Percentiles rank a stretch among this genome's conserved stretches.
Conservation (phyloP, 306 rosid genomes). For the Ormosia emarginata region DNA sequence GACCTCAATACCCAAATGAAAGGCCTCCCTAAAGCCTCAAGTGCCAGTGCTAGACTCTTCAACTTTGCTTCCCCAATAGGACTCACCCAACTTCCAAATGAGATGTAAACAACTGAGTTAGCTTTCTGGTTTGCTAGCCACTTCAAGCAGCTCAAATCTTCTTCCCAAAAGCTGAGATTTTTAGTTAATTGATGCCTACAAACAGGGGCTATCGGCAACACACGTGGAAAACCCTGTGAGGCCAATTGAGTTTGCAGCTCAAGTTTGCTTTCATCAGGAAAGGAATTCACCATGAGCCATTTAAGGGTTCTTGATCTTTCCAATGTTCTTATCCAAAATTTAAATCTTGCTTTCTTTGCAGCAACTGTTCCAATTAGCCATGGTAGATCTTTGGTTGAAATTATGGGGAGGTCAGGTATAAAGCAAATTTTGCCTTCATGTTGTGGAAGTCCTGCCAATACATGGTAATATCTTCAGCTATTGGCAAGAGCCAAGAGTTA, state of each 20-base stretch:
- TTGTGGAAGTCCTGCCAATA: slow-evolving; percentile 61
- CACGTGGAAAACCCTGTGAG: slow-evolving; percentile 7
- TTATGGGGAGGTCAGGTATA: slow-evolving; percentile 41
- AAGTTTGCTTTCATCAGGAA: slow-evolving; percentile 43
- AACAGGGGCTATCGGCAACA: slow-evolving; percentile 52
- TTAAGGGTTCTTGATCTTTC: slow-evolving; percentile 50
- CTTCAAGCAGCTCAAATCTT: slow-evolving; percentile 57
- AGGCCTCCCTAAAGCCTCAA: slow-evolving; percentile 51
- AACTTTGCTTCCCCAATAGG: slow-evolving; percentile 66
- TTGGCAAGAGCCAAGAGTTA: not conserved
- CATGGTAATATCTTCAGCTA: not conserved
- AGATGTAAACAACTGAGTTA: slow-evolving; percentile 59
- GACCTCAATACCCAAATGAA: slow-evolving; percentile 74
- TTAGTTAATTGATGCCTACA: slow-evolving; percentile 17
- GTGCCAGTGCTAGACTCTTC: slow-evolving; percentile 53
- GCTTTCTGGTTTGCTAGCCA: slow-evolving; percentile 57
- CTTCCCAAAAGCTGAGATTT: slow-evolving; percentile 65
- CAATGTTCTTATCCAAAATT: slow-evolving; percentile 75
- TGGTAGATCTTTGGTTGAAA: slow-evolving; percentile 65
- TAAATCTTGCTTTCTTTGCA: slow-evolving; percentile 66
- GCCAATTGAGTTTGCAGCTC: not conserved
- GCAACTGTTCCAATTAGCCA: slow-evolving; percentile 74
- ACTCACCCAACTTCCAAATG: slow-evolving; percentile 91
- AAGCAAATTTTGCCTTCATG: slow-evolving; percentile 22
- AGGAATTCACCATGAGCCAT: slow-evolving; percentile 69